Conservation (phyloP, 352 stramenopile genomes). For the Achlya hypogyna region DNA sequence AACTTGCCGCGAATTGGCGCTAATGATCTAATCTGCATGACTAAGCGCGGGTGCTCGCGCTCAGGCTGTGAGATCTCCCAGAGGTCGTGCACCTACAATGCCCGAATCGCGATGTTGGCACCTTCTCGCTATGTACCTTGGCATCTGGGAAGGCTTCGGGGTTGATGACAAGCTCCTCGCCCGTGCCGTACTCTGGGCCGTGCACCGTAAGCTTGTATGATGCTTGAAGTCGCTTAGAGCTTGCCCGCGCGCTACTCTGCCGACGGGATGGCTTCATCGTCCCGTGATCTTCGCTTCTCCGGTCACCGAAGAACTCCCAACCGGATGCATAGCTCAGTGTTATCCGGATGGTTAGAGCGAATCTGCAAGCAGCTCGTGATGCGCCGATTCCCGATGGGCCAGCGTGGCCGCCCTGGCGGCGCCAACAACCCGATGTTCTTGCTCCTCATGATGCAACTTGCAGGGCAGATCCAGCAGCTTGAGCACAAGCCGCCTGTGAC, state of each 20-base stretch:
- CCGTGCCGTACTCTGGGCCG: constrained; percentile 50
- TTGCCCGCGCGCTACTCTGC: background rate
- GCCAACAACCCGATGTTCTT: background rate
- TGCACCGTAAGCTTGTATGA: constrained; percentile 60
- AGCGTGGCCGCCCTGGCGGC: background rate
- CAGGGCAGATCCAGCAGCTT: constrained; percentile 14
- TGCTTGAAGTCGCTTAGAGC: background rate
- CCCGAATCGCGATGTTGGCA: background rate
- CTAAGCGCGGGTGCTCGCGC: constrained; percentile 42
- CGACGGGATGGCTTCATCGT: constrained; percentile 8
- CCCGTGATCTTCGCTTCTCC: background rate
- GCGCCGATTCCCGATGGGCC: background rate
- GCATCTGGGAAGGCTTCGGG: constrained; percentile 59
- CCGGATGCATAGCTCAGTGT: background rate
- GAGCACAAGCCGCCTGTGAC: constrained; percentile 18
- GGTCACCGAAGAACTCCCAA: background rate
- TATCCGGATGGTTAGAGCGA: too few species aligned
- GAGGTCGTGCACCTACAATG: constrained; percentile 36
- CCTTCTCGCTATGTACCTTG: constrained; percentile 22
- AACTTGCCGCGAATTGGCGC: constrained; percentile 57
- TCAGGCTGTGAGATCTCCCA: constrained; percentile 55
- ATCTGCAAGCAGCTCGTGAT: background rate
- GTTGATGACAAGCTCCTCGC: constrained; percentile 66
- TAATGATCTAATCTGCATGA: constrained; percentile 56
- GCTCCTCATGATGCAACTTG: constrained; percentile 5